Percentiles rank a stretch among this genome's conserved stretches.
Evolutionary conservation across 257 asterid species (phyloP).

Genomic region (Lycium ferocissimum): DNA sequence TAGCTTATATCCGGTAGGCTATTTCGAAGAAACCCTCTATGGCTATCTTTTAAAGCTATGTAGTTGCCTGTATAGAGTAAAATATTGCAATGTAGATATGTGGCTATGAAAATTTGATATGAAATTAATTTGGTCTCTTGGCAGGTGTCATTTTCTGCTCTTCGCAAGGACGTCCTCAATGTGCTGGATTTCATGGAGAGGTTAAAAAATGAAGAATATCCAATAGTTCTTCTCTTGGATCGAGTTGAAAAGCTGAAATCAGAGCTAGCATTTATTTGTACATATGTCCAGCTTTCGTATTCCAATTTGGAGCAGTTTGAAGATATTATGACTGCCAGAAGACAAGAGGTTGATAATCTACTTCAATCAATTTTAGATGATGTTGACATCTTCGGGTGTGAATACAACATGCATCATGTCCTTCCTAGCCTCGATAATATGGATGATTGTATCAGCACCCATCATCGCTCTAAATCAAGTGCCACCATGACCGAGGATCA

Average conservation of each 20-base stretch:
- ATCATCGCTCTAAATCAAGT: neutral
- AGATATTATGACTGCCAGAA: neutral
- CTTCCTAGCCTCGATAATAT: neutral
- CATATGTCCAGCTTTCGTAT: neutral
- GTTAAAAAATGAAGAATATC: neutral
- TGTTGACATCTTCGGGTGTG: neutral
- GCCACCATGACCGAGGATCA: neutral
- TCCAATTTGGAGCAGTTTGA: neutral
- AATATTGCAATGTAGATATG: no score
- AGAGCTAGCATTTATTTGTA: neutral
- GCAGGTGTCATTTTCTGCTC: neutral
- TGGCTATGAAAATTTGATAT: no score
- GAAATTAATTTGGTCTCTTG: neutral
- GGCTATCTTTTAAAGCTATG: no score
- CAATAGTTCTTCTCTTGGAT: neutral
- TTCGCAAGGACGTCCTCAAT: neutral
- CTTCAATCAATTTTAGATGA: neutral
- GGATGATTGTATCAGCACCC: neutral
- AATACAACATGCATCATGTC: neutral
- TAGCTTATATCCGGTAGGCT: no score
- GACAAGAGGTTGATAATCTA: neutral
- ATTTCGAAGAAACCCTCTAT: no score
- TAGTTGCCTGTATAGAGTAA: no score
- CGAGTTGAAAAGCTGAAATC: neutral
- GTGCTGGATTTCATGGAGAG: neutral